phyloP scores from a whole-genome alignment of 2,329 filamentous ascomycete genomes.

The Thelonectria rubi region DNA sequence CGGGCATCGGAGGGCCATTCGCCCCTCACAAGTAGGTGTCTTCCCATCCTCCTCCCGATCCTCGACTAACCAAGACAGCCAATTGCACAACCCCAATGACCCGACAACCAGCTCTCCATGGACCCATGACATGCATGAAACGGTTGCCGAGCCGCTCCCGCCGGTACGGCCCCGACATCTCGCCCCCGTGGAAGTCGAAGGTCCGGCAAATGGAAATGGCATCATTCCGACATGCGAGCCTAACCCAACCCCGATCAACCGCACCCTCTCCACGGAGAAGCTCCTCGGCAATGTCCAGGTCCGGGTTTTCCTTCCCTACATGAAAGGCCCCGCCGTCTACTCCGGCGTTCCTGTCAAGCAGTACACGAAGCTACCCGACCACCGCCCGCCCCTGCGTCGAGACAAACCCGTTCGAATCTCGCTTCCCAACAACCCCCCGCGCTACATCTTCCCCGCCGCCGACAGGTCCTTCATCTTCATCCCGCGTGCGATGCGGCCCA shows the following conservation, averaged over 20 bases:
- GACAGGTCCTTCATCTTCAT: slow-evolving; percentile 99
- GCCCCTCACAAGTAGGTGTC: slow-evolving; percentile 70
- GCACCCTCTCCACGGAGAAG: slow-evolving; percentile 83
- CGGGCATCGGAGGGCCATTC: slow-evolving; percentile 66
- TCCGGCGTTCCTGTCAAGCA: slow-evolving; percentile 83
- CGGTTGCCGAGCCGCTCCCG: slow-evolving; percentile 58
- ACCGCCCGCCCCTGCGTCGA: slow-evolving; percentile 89
- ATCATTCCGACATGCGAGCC: slow-evolving; percentile 66
- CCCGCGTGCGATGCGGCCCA: slow-evolving; percentile 89
- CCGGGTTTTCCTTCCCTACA: slow-evolving; percentile 79
- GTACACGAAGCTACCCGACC: slow-evolving; percentile 93
- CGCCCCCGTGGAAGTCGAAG: slow-evolving; percentile 55
- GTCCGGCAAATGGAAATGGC: slow-evolving; percentile 63
- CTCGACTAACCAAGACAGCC: slow-evolving; percentile 45
- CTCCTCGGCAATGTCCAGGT: slow-evolving; percentile 87
- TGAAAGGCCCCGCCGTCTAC: slow-evolving; percentile 76
- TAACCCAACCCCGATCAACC: slow-evolving; percentile 73
- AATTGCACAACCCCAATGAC: slow-evolving; percentile 60
- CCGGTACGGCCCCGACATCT: slow-evolving; percentile 54
- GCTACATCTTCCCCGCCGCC: slow-evolving; percentile 89
- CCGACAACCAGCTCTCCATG: slow-evolving; percentile 78
- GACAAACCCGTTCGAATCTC: slow-evolving; percentile 98
- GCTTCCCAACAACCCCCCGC: slow-evolving; percentile 78
- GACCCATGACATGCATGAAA: slow-evolving; percentile 95
- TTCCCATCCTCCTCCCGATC: slow-evolving; percentile 13